These are phyloP conservation scores for Ceratocystis colombiana DNA, from an alignment of 2,329 filamentous ascomycete species.

Conservation along the genomic window DNA sequence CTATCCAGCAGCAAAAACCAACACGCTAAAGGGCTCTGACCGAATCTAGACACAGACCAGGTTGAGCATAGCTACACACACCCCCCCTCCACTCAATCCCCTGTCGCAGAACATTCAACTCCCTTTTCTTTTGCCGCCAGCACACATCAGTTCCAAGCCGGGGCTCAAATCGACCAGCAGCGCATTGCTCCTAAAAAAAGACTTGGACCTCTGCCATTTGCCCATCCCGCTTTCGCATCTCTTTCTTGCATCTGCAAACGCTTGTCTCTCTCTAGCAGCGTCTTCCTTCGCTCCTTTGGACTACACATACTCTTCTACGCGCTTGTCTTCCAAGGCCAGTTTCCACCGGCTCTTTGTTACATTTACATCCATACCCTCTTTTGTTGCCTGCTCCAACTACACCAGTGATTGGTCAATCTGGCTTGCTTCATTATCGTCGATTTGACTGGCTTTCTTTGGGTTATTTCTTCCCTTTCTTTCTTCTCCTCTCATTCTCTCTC, in stretches of 20 bases:
- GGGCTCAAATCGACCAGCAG: conserved; percentile 1
- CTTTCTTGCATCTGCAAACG: conserved; percentile 13
- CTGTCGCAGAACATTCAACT: neutral
- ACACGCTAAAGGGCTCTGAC: neutral
- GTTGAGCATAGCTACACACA: neutral
- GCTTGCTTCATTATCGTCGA: conserved; percentile 8
- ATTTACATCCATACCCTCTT: conserved; percentile 5
- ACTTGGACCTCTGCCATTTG: conserved; percentile 2
- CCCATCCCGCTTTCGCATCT: neutral
- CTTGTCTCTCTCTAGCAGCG: conserved; percentile 12
- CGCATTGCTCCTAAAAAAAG: conserved; percentile 11
- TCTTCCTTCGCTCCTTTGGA: conserved; percentile 10
- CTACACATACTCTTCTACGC: conserved; percentile 19
- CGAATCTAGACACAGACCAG: no score
- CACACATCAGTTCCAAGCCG: neutral
- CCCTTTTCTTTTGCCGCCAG: conserved; percentile 5
- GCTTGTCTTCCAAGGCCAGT: conserved; percentile 13
- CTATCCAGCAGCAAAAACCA: neutral
- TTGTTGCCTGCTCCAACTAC: conserved; percentile 13
- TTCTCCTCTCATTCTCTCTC: no score
- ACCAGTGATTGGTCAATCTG: conserved; percentile 11
- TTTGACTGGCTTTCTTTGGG: neutral
- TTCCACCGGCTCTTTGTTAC: conserved; percentile 15
- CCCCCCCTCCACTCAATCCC: neutral
- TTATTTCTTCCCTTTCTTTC: conserved; percentile 13